A percentile compares a stretch with the other conserved stretches of the same genome.
Conservation (phyloP, 805 yeast species). For the Cyberlindnera mycetangii region DNA sequence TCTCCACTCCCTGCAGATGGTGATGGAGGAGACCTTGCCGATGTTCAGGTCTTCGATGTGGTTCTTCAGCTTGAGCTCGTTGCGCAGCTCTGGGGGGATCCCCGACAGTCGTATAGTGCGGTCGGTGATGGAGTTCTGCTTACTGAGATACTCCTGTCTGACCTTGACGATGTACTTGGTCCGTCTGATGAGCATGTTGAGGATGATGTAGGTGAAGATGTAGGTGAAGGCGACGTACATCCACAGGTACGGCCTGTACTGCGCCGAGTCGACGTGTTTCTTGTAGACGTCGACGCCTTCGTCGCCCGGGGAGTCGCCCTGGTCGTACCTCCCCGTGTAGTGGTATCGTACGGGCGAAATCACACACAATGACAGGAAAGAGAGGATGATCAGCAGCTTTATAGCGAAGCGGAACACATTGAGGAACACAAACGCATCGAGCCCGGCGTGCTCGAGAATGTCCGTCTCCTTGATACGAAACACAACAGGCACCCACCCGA, state of each 20-base stretch:
- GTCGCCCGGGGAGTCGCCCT: conserved; percentile 36
- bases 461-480: conserved; percentile 67
- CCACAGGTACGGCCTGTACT: conserved; percentile 66
- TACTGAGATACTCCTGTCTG: conserved; percentile 79
- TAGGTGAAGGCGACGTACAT: conserved; percentile 85
- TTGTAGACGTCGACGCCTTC: conserved; percentile 27
- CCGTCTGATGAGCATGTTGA: conserved; percentile 59
- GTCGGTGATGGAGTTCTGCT: conserved; percentile 86
- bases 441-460: conserved; percentile 83
- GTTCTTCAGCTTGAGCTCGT: conserved; percentile 62
- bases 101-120: conserved; percentile 87
- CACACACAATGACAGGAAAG: conserved; percentile 66
- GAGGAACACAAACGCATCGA: conserved; percentile 90
- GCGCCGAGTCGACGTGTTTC: conserved; percentile 30
- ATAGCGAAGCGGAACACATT: conserved; percentile 91
- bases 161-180: conserved; percentile 71
- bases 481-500: conserved; percentile 79
- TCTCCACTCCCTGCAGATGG: conserved; percentile 86
- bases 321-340: conserved; percentile 78
- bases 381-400: conserved; percentile 58
- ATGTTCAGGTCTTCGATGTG: conserved; percentile 78
- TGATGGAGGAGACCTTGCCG: conserved; percentile 74
- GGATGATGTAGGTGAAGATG: conserved; percentile 69
- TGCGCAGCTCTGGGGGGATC: conserved; percentile 78
- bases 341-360: conserved; percentile 84